These are phyloP conservation scores for Russula sp. DNA, from an alignment of 768 basidiomycete species.

Conservation along the genomic window DNA sequence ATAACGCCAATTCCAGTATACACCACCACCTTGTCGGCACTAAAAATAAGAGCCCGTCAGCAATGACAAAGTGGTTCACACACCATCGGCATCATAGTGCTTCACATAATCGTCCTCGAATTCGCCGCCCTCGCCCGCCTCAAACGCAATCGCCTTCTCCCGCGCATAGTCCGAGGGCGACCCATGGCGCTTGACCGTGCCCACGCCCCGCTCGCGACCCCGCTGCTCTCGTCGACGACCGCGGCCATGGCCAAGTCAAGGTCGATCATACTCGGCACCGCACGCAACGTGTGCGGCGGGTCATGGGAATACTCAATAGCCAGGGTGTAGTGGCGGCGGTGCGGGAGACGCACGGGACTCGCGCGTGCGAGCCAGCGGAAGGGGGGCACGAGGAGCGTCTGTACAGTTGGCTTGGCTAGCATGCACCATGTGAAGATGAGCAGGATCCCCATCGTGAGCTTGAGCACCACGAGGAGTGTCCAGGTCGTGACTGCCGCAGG, in stretches of 20 bases:
- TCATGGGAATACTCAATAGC: no score
- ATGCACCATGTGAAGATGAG: no score
- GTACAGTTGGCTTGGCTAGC: no score
- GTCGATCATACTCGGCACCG: conserved; percentile 85
- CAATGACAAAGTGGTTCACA: no score
- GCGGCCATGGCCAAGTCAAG: conserved; percentile 36
- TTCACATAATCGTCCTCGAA: conserved; percentile 41
- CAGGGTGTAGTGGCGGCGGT: no score
- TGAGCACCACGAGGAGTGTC: no score
- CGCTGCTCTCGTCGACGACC: conserved; percentile 26
- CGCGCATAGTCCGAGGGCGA: background rate
- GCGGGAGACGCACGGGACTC: no score
- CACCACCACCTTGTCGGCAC: conserved; percentile 84
- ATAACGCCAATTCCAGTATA: conserved; percentile 82
- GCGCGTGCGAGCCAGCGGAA: no score
- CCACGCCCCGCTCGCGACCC: conserved; percentile 35
- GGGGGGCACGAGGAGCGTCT: no score
- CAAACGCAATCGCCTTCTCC: conserved; percentile 20
- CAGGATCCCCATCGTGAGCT: no score
- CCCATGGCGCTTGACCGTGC: conserved; percentile 21
- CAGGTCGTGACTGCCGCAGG: conserved; percentile 34
- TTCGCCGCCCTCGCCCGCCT: conserved; percentile 22
- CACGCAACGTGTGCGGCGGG: conserved; percentile 55
- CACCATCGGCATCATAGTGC: conserved; percentile 85
- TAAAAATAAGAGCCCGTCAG: conserved; percentile 29